Conservation (phyloP, 306 rosid genomes). For the Begonia peltatifolia region DNA sequence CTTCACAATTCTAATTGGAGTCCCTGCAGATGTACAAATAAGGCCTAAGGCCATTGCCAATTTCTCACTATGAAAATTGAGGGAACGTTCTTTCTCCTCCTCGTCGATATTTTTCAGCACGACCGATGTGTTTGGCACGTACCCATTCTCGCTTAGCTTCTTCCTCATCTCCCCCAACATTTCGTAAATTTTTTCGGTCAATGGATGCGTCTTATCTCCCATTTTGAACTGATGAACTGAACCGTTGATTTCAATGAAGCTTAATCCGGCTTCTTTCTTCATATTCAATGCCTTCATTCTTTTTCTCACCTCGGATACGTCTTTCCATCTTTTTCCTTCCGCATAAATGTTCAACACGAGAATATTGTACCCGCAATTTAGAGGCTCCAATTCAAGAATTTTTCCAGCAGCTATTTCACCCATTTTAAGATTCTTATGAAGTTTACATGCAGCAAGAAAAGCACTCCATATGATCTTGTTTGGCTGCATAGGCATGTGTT, state of each 20-base stretch:
- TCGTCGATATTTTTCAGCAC: constrained; percentile 33
- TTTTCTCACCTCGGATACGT: constrained; percentile 34
- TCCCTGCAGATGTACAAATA: constrained; percentile 33
- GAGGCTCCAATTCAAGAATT: constrained; percentile 40
- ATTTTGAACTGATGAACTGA: constrained; percentile 37
- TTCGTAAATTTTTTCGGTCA: constrained; percentile 24
- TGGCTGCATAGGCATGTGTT: constrained; percentile 45
- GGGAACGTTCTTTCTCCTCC: constrained; percentile 43
- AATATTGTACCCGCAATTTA: constrained; percentile 35
- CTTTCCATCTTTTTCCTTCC: constrained; percentile 37
- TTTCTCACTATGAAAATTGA: constrained; percentile 49
- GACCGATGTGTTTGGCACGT: constrained; percentile 30
- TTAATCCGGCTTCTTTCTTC: constrained; percentile 46
- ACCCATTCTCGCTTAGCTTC: constrained; percentile 38
- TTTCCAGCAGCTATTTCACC: constrained; percentile 46
- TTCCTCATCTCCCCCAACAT: constrained; percentile 40
- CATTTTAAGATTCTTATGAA: constrained; percentile 27
- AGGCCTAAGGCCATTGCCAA: constrained; percentile 68
- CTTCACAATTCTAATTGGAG: constrained; percentile 41
- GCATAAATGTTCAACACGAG: constrained; percentile 65
- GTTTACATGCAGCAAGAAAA: constrained; percentile 46
- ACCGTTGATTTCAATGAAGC: constrained; percentile 47
- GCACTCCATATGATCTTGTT: constrained; percentile 43
- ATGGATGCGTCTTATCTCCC: constrained; percentile 43
- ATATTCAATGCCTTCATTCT: constrained; percentile 31